Percentiles rank a stretch among this genome's conserved stretches.
These are phyloP conservation scores for Tylopilus intermedius DNA, from an alignment of 768 basidiomycete genomes.

Conservation along the genomic window DNA sequence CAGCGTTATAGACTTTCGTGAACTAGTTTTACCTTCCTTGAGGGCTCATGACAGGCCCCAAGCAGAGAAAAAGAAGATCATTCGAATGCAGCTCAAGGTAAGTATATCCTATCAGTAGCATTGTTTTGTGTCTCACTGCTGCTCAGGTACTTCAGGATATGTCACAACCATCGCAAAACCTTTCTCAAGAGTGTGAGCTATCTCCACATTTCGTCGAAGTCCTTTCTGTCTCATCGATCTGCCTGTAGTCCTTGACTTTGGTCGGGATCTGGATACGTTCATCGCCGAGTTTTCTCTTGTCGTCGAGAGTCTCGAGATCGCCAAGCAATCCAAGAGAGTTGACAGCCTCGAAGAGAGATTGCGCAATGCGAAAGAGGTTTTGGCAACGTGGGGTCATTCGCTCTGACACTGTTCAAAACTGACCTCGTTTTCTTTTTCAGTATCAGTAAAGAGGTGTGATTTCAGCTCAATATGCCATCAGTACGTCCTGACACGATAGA, in stretches of 20 bases:
- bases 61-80: slow-evolving; percentile 13
- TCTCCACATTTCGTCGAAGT: neutral
- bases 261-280: slow-evolving; percentile 13
- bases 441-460: slow-evolving; percentile 14
- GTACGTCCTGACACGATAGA: neutral
- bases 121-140: neutral
- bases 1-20: slow-evolving; percentile 11
- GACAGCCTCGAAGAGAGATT: neutral
- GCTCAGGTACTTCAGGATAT: slow-evolving; percentile 10
- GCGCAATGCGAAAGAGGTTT: neutral
- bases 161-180: slow-evolving; percentile 14
- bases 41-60: neutral
- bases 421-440: slow-evolving; percentile 3
- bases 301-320: slow-evolving; percentile 6
- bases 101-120: no score
- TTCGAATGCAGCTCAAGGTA: slow-evolving; percentile 16
- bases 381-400: slow-evolving; percentile 13
- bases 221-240: neutral
- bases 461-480: neutral
- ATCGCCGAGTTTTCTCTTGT: slow-evolving; percentile 9
- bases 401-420: neutral
- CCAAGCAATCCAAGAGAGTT: slow-evolving; percentile 7
- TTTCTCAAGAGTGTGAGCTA: slow-evolving; percentile 17
- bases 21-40: slow-evolving; percentile 15
- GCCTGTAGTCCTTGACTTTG: slow-evolving; percentile 13